Conservation (phyloP, 2,329 filamentous ascomycete genomes). For the Neurospora crassa region DNA sequence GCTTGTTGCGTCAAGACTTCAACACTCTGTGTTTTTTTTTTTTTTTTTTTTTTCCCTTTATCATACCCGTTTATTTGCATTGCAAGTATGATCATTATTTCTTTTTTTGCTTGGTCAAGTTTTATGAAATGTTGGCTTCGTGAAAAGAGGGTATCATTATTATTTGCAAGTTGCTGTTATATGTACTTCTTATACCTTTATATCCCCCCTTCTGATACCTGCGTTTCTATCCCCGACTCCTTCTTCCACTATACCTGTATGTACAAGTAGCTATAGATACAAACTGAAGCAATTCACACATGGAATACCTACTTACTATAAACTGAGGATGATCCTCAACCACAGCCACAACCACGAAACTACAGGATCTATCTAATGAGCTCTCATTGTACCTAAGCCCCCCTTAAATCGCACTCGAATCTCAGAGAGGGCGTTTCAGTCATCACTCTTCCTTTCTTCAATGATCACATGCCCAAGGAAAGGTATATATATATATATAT, state of each 20-base stretch:
- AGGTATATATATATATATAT: background rate
- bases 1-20: background rate
- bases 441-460: background rate
- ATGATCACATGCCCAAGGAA: background rate
- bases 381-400: too few species aligned
- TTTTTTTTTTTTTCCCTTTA: background rate
- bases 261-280: background rate
- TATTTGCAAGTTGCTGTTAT: background rate
- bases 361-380: too few species aligned
- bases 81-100: background rate
- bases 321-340: too few species aligned
- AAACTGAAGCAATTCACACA: background rate
- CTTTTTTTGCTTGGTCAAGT: background rate
- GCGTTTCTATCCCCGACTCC: background rate
- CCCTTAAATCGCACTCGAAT: too few species aligned
- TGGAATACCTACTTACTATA: background rate
- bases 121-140: background rate
- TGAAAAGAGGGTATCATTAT: background rate
- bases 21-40: background rate
- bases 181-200: background rate
- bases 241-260: background rate
- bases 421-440: background rate
- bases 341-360: too few species aligned
- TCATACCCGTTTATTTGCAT: background rate
- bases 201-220: background rate